These are phyloP conservation scores for Metarhizium robertsii DNA, from an alignment of 2,329 filamentous ascomycete genomes.

Conservation along the genomic window DNA sequence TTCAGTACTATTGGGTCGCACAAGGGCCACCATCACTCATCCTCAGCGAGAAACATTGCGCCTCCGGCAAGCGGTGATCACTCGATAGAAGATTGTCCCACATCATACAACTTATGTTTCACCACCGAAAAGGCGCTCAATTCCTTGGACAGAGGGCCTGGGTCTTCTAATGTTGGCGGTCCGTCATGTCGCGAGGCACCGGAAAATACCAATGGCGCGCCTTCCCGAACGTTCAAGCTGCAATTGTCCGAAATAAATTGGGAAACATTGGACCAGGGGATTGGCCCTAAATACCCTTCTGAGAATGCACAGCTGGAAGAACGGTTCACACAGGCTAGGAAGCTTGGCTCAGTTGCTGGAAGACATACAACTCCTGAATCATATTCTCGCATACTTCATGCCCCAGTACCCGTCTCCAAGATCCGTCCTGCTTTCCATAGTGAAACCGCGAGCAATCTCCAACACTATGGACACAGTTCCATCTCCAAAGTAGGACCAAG, in stretches of 20 bases:
- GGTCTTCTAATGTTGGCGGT: not conserved
- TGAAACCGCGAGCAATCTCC: not conserved
- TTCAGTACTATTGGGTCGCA: conserved; percentile 1
- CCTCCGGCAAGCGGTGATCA: not conserved
- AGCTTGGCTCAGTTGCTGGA: not conserved
- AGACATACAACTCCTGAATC: not conserved
- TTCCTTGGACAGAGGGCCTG: not conserved
- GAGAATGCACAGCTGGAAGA: not conserved
- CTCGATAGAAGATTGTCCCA: not conserved
- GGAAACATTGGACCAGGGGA: not conserved
- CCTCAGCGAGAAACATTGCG: not conserved
- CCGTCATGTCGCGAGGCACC: not conserved
- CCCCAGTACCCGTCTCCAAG: conserved; percentile 11
- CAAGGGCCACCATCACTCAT: not conserved
- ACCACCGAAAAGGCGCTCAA: not conserved
- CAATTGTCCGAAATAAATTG: not conserved
- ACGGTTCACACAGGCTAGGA: not conserved
- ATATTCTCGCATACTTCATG: conserved; percentile 6
- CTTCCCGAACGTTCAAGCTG: too few species aligned
- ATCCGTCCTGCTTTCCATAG: conserved; percentile 8
- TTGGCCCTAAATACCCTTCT: not conserved
- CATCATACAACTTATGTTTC: not conserved
- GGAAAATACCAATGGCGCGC: not conserved
- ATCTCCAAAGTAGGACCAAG: conserved; percentile 6
- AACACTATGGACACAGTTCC: conserved; percentile 3